These are phyloP conservation scores for Elsinoe batatas DNA, from an alignment of 2,329 filamentous ascomycete species.

Conservation along the genomic window DNA sequence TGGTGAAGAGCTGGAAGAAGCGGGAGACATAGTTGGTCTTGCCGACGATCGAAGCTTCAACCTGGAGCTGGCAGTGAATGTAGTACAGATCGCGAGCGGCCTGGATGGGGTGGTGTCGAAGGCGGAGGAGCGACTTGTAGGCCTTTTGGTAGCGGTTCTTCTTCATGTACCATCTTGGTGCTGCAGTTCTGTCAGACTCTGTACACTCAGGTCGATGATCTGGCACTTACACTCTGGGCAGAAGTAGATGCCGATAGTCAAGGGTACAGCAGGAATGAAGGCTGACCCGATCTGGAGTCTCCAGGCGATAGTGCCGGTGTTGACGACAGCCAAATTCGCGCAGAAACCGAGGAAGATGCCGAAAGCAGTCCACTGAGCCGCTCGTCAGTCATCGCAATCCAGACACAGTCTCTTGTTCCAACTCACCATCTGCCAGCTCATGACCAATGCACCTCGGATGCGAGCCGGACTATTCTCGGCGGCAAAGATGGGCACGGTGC, in stretches of 20 bases:
- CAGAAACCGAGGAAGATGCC: conserved; percentile 38
- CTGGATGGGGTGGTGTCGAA: conserved; percentile 32
- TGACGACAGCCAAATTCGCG: conserved; percentile 34
- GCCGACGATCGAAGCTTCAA: conserved; percentile 25
- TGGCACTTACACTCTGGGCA: conserved; percentile 16
- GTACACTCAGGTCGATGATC: neutral
- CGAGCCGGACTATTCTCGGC: conserved; percentile 14
- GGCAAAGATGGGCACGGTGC: conserved; percentile 15
- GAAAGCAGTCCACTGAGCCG: conserved; percentile 2
- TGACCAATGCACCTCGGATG: conserved; percentile 23
- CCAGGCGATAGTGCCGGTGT: conserved; percentile 33
- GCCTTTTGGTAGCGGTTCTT: conserved; percentile 31
- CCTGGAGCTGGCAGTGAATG: conserved; percentile 30
- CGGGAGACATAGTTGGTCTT: conserved; percentile 32
- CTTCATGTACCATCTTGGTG: conserved; percentile 33
- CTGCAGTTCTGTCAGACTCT: neutral
- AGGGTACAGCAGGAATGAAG: conserved; percentile 38
- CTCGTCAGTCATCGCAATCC: conserved; percentile 20
- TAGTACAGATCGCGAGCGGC: conserved; percentile 36
- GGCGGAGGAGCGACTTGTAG: conserved; percentile 30
- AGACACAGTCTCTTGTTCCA: too few species aligned
- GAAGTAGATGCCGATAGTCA: conserved; percentile 34
- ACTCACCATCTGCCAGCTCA: conserved; percentile 26
- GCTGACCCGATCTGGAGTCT: conserved; percentile 38
- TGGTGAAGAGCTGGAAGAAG: conserved; percentile 53